Base-by-base conservation (phyloP, 2,329 filamentous ascomycete species). In the Dactylellina leptospora region DNA sequence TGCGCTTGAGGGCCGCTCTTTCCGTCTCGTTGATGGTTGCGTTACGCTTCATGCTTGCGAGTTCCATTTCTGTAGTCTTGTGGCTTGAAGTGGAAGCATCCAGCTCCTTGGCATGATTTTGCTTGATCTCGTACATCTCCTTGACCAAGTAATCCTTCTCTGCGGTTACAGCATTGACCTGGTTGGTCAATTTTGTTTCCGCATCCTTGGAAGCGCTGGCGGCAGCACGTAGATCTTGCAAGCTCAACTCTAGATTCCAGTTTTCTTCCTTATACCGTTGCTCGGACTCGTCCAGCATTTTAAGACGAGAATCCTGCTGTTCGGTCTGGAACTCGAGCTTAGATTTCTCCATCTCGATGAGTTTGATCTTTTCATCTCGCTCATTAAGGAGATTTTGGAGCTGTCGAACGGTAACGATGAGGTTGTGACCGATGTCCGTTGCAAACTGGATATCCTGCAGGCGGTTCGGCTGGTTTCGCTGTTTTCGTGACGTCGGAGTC, bases 241-340 rank as follows among this genome's bases (percentile, higher is more conserved):
- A 85, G 76, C 92, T 91, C 0, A 93, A 96, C 80, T 99, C 95
- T 36, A 99, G 85, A 74, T 90, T 93, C 95, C 95, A 99, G 79
- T 97, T 99, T 80, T 97, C 95, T 78, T 99, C 95, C 81, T 97
- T 97, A 82, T 96, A 96, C 56, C 91, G 89, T 77, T 96, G 90
- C 79, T 99, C 95, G 78, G 90, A 96, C 80, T 99, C 95, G 76
- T 97, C 93, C 40, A 97, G 83, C 4, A 86, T 85, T 78, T 91
- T 90, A 74, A 97, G 83, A 30, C 92, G 87, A 79, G 96, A 91
- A 58, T 89, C 86, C 74, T 96, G 86, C 2, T 85, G 87, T 78
- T 96, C 90, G 0, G 88, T 86, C 75, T 97, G 93, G 30, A 91
- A 85, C 79, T 97, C 93, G 33, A 97, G 84, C 72, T 87, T 86